phyloP scores from a whole-genome alignment of 345 rosid genomes.

The Arabidopsis thaliana region TAIR10.1 NC_003076.8:24287501-24288000 shows the following conservation, averaged over 20 bases:
- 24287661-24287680: neutral
- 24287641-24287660: neutral
- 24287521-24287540: conserved; percentile 31
- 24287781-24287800: conserved; percentile 23
- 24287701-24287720: conserved; percentile 6
- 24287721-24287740: neutral
- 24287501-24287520: conserved; percentile 1
- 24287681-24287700: conserved; percentile 14
- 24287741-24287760: neutral
- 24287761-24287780: conserved; percentile 19
- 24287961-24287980: neutral
- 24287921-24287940: neutral
- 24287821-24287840: neutral
- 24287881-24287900: too few species aligned
- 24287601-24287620: neutral
- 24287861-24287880: too few species aligned
- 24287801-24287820: neutral
- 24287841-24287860: too few species aligned
- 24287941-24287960: neutral
- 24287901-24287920: too few species aligned
- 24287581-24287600: neutral
- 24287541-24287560: conserved; percentile 6
- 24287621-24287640: neutral
- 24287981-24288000: neutral
- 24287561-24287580: conserved; percentile 36